Evolutionary conservation across 805 yeast species (phyloP).

Genomic region (Brettanomyces nanus): DNA sequence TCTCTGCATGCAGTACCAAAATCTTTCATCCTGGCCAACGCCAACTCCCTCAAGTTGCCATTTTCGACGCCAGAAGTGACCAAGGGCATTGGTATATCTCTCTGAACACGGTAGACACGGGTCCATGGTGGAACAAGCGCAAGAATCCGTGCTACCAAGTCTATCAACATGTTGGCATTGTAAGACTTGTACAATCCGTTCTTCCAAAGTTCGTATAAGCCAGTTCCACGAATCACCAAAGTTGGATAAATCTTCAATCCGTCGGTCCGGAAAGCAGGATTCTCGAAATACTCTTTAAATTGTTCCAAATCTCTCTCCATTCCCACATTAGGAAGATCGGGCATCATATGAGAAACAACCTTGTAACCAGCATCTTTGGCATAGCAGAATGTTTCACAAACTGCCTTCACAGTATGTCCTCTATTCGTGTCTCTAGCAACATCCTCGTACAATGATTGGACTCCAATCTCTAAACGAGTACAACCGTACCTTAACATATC

Average conservation of each 20-base stretch:
- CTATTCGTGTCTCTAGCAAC: conserved; percentile 97
- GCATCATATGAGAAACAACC: conserved; percentile 99
- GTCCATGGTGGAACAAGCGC: conserved; percentile 99
- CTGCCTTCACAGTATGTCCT: conserved; percentile 95
- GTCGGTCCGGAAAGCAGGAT: conserved; percentile 94
- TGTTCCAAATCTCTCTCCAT: conserved; percentile 97
- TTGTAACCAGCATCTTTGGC: conserved; percentile 99
- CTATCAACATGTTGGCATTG: conserved; percentile 89
- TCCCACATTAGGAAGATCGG: conserved; percentile 96
- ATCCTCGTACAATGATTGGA: conserved; percentile 94
- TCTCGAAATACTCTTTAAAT: conserved; percentile 92
- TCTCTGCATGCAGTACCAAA: conserved; percentile 95
- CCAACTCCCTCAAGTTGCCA: conserved; percentile 92
- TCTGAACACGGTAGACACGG: conserved; percentile 93
- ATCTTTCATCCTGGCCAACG: conserved; percentile 95
- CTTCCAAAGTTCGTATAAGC: conserved; percentile 95
- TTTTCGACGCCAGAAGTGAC: conserved; percentile 97
- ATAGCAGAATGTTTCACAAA: conserved; percentile 87
- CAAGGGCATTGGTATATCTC: conserved; percentile 98
- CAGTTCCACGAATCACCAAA: conserved; percentile 93
- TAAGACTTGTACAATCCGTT: conserved; percentile 91
- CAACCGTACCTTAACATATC: conserved; percentile 97
- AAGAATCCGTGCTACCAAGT: conserved; percentile 88
- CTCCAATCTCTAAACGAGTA: conserved; percentile 94
- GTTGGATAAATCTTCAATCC: conserved; percentile 95